phyloP scores from a whole-genome alignment of 768 basidiomycete species.

The Clathrus columnatus region DNA sequence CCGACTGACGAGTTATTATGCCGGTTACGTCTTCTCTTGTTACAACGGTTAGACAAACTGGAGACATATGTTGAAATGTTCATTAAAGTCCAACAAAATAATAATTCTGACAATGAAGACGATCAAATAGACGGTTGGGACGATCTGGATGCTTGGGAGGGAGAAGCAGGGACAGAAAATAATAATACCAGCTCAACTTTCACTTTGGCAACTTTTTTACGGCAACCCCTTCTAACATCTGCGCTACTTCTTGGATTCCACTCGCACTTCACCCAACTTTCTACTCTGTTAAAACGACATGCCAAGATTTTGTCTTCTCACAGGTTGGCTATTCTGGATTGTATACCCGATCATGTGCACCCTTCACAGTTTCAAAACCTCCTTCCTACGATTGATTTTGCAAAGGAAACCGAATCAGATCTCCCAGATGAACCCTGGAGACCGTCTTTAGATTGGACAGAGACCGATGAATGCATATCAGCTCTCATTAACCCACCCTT shows the following conservation, averaged over 20 bases:
- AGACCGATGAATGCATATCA: conserved; percentile 34
- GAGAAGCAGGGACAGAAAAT: conserved; percentile 16
- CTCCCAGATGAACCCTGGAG: conserved; percentile 37
- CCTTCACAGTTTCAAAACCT: conserved; percentile 54
- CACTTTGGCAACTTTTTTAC: conserved; percentile 56
- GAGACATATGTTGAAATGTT: conserved; percentile 64
- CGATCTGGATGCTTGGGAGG: conserved; percentile 34
- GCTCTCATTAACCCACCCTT: conserved; percentile 25
- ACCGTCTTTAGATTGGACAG: conserved; percentile 48
- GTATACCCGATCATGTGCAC: conserved; percentile 63
- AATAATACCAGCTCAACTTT: conserved; percentile 31
- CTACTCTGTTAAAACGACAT: conserved; percentile 51
- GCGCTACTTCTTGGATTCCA: conserved; percentile 61
- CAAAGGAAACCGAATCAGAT: conserved; percentile 35
- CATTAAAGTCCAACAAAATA: conserved; percentile 19
- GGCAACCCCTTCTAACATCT: conserved; percentile 43
- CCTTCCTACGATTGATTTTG: conserved; percentile 52
- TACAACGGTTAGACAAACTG: conserved; percentile 58
- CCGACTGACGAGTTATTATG: conserved; percentile 58
- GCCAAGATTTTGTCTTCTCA: conserved; percentile 50
- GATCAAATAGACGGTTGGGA: conserved; percentile 46
- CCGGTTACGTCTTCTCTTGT: conserved; percentile 55
- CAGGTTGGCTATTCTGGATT: conserved; percentile 61
- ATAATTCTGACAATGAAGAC: conserved; percentile 28
- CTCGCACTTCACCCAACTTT: conserved; percentile 50